phyloP scores from a whole-genome alignment of 2,329 filamentous ascomycete species.

The Ceratocystis harringtonii region DNA sequence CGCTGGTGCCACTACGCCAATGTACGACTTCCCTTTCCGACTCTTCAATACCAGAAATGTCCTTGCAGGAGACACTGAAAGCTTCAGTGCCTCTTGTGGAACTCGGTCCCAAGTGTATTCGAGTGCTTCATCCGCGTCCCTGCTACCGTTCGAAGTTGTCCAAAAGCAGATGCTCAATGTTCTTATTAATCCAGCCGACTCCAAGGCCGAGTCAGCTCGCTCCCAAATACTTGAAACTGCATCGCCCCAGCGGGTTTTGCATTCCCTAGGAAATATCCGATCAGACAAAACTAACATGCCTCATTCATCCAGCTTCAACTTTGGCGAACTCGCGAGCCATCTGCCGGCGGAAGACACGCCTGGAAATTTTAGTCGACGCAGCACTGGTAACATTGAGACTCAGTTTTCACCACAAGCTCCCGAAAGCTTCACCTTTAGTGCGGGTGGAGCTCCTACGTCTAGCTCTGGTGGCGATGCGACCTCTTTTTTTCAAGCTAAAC shows the following conservation, averaged over 20 bases:
- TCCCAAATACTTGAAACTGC: neutral
- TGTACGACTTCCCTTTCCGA: neutral
- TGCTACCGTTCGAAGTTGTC: conserved; percentile 6
- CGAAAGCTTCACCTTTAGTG: conserved; percentile 17
- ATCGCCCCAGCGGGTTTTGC: neutral
- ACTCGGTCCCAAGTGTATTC: neutral
- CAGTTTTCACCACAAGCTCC: conserved; percentile 28
- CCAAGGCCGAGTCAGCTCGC: conserved; percentile 2
- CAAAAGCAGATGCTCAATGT: conserved; percentile 3
- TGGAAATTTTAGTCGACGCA: conserved; percentile 31
- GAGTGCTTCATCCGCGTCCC: neutral
- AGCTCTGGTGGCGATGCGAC: neutral
- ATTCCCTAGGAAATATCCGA: neutral
- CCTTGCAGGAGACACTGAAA: neutral
- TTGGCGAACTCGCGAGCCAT: conserved; percentile 9
- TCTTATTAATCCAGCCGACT: neutral
- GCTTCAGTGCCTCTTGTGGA: neutral
- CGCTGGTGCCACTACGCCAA: conserved; percentile 8
- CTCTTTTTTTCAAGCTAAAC: conserved; percentile 6
- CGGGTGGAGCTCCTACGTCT: conserved; percentile 7
- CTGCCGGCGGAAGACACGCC: conserved; percentile 6
- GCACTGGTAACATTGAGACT: conserved; percentile 47
- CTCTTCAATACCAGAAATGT: neutral
- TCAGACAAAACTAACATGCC: conserved; percentile 2
- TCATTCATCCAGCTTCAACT: conserved; percentile 11